Evolutionary conservation across 257 asterid genomes (phyloP), one percentile per base, ranked within the genome.

Genomic region (Osmanthus fragrans): DNA sequence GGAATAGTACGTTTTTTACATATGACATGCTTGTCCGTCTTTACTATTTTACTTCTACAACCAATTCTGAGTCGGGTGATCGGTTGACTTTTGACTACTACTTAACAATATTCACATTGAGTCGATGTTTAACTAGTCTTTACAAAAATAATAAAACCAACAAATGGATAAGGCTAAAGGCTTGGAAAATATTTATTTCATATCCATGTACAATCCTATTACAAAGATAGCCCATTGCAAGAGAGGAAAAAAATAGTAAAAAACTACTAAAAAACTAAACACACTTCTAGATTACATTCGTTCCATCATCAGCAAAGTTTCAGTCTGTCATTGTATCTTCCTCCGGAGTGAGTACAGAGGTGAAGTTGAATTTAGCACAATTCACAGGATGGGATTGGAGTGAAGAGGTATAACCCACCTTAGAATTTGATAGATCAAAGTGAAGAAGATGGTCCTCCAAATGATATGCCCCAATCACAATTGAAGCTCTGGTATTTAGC

Each of bases 361-460:
- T 67, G 42, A 73, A 19, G 76, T 82, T 82, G 71, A 77, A 77
- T 58, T 64, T 74, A 1, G 82, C 77, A 54, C 85, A 82, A 5
- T 67, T 34, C 39, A 82, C 51, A 3, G 73, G 77, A 2, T 40
- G 21, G 0, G 69, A 15, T 12, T 67, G 70, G 13, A 82, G 80
- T 25, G 73, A 68, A 58, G 77, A 70, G 12, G 60, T 25, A 63
- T 77, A 82, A 23, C 82, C 80, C 8, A 78, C 13, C n/a, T 70
- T 45, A 15, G 85, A 82, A 42, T 73, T 78, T 51, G 32, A 32
- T 23, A 78, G 77, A 74, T 82, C 85, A 60, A 82, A 82, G 82
- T 82, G 80, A 18, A 82, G 32, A n/a, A 78, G 49, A 13, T 71
- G 74, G 21, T 77, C 36, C 68, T 82, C 85, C 72, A 82, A 5